Base-by-base conservation (phyloP, 2,329 filamentous ascomycete genomes). In the Cladophialophora carrionii region DNA sequence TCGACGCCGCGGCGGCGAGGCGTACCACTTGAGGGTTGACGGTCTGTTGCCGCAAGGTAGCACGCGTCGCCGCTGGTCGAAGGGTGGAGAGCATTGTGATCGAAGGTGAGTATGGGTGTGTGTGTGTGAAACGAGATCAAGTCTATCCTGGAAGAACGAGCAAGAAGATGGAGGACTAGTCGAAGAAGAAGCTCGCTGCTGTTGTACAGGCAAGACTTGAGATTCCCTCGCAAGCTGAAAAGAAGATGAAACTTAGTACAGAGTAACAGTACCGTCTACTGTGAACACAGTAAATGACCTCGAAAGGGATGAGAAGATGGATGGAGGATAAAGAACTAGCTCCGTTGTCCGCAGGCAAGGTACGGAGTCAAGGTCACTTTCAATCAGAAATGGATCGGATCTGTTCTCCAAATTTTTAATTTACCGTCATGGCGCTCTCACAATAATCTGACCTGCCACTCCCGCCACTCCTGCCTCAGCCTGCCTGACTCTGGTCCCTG, bases 1-100 rank as follows among this genome's bases (percentile, higher is more conserved):
- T 91, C 67, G 92, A 96, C 72, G 87, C 88, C 73, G 88, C 85
- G 76, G 86, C 82, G 70, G 86, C 82, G 70, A 77, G 72, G 70
- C 78, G 77, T 72, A 77, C 65, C 70, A 73, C 74, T 67, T 76
- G 75, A 1, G 61, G 20, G 26, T 54, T 48, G 6, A 59, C 71
- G 26, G 34, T 52, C 79, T 74, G 70, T 75, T 76, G 71, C 74
- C 72, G 68, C 49, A 69, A 31, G 64, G 72, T 76, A 74, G 76
- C 75, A 70, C 74, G 75, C 57, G 78, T 78, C 73, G 77, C 58
- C n/a, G 51, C 76, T 62, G 80, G 72, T 76, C 78, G 76, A 61
- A 80, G 72, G 67, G 79, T 79, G 71, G 80, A 82, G 67, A 83
- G 72, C 81, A 83, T 83, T 64, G 64, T 61, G 60, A 66, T 29